Base-by-base conservation (phyloP, 1,284 basidiomycete species). In the Anthracocystis walkeri region DNA sequence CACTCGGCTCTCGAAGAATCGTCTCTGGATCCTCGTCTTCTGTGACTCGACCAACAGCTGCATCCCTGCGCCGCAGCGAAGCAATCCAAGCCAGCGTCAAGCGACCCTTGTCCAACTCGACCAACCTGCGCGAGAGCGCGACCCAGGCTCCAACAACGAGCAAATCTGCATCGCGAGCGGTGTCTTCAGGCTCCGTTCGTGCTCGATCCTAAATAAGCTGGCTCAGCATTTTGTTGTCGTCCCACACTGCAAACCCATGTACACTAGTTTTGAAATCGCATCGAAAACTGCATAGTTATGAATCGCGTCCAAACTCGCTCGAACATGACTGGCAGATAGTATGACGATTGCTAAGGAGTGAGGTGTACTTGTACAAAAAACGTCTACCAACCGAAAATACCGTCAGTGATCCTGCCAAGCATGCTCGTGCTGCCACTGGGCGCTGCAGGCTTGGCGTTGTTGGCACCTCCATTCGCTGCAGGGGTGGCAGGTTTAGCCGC, bases 321-420 rank as follows among this genome's bases (percentile, higher is more conserved):
- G 18, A n/a, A 35, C 12, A n/a, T 35, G 10, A 50, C 20, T 35
- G 31, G 41, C 20, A 8, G 41, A 42, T 10, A 46, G 16, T 11
- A 25, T 27, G 23, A 49, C n/a, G 2, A 21, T 25, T 46, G 20
- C 12, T 6, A 6, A 14, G n/a, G 7, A 25, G n/a, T 20, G 6
- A 46, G n/a, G 45, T 12, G 45, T 27, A 21, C 14, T 16, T 38
- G 25, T n/a, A 33, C 33, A 41, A 12, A 8, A 38, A 3, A 23
- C 11, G 27, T 11, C 42, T 65, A 81, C 79, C 79, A 81, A 21
- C 79, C 79, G 65, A 81, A 81, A 42, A 81, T 74, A 29, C 78
- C 75, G n/a, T 81, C 79, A 2, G 79, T 77, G 41, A 81, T 65
- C 35, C 75, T 67, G 25, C 78, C 75, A 7, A 79, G 54, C 60